phyloP scores from a whole-genome alignment of 2,329 filamentous ascomycete species.

The Emmonsiellopsis sp. region DNA sequence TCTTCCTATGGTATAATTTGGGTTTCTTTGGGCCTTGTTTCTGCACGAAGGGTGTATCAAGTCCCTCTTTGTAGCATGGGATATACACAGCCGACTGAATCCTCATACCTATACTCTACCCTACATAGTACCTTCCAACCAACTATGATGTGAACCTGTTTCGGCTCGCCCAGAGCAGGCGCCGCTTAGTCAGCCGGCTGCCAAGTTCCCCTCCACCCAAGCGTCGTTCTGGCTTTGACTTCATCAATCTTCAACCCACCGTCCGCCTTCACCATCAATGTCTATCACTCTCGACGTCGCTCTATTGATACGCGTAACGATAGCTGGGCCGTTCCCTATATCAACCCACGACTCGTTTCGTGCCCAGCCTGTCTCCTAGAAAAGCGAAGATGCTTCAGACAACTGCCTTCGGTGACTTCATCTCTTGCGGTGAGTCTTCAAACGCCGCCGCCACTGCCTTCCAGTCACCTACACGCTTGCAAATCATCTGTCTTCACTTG shows the following conservation, averaged over 20 bases:
- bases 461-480: neutral
- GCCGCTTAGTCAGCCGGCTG: neutral
- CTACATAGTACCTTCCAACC: too few species aligned
- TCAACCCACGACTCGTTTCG: neutral
- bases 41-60: too few species aligned
- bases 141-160: neutral
- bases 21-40: too few species aligned
- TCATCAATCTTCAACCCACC: neutral
- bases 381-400: constrained; percentile 25
- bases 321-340: neutral
- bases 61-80: too few species aligned
- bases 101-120: too few species aligned
- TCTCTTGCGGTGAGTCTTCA: constrained; percentile 20
- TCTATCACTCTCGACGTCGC: neutral
- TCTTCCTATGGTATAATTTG: too few species aligned
- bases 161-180: neutral
- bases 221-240: neutral
- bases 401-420: constrained; percentile 14
- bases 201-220: neutral
- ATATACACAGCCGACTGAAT: too few species aligned
- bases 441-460: neutral
- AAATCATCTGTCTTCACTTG: neutral
- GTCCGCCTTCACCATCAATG: neutral
- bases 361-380: constrained; percentile 11
- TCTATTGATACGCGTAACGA: neutral